Conservation (phyloP, 192 early-diverging fungal genomes). For the Coemansia sp. region DNA sequence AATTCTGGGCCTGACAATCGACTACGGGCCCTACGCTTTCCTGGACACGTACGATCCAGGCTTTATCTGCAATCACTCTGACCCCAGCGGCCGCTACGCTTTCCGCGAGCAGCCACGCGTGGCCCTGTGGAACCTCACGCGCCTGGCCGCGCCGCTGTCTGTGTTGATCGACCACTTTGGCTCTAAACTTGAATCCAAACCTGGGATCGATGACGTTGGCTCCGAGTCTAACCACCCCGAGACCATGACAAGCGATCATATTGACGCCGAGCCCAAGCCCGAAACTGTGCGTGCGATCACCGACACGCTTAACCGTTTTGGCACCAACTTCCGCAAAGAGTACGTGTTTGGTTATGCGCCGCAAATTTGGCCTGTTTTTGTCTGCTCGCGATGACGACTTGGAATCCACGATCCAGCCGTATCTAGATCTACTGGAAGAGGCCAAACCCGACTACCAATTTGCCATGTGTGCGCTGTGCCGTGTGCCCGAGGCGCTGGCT, state of each 20-base stretch:
- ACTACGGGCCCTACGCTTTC: constrained; percentile 87
- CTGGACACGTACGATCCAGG: constrained; percentile 79
- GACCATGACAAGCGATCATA: no score
- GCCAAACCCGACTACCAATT: constrained; percentile 69
- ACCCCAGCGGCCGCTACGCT: constrained; percentile 68
- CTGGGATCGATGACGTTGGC: no score
- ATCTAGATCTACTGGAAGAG: constrained; percentile 63
- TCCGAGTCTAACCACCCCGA: no score
- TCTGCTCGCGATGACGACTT: constrained; percentile 53
- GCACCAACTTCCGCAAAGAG: constrained; percentile 44
- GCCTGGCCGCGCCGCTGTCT: constrained; percentile 65
- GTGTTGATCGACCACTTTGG: constrained; percentile 56
- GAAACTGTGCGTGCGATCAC: constrained; percentile 36
- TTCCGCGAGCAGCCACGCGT: constrained; percentile 79
- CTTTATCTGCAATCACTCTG: constrained; percentile 80
- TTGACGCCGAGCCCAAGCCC: no score
- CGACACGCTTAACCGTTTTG: constrained; percentile 53
- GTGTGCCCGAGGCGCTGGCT: constrained; percentile 41
- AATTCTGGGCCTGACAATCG: constrained; percentile 76
- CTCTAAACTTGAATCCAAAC: not conserved
- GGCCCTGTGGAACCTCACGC: constrained; percentile 76
- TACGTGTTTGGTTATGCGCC: constrained; percentile 63
- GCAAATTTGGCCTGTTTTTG: constrained; percentile 54
- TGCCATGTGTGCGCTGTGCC: constrained; percentile 70
- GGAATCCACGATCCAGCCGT: constrained; percentile 59